Evolutionary conservation across 768 basidiomycete genomes (phyloP).

Genomic region (Leccinellum albellum): DNA sequence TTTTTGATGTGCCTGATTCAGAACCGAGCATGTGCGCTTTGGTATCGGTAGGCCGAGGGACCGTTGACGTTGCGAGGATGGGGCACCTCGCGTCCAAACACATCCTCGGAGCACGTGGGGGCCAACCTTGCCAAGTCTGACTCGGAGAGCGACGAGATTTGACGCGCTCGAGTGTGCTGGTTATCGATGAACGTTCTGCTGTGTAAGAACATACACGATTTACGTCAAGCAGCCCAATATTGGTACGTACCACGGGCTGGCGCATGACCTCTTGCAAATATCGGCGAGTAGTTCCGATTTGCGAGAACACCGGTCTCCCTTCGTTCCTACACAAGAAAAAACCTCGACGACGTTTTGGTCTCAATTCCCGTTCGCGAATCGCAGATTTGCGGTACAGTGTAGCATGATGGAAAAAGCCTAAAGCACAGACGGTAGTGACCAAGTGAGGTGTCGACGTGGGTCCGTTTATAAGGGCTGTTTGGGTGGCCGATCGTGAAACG

Average conservation of each 20-base stretch:
- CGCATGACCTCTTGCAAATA: neutral
- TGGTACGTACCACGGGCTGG: neutral
- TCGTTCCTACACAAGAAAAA: neutral
- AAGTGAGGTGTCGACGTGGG: neutral
- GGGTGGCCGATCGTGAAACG: neutral
- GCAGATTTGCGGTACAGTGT: neutral
- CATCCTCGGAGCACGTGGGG: neutral
- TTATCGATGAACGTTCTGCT: neutral
- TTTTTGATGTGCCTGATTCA: neutral
- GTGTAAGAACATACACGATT: neutral
- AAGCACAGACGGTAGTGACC: neutral
- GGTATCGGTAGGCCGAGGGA: neutral
- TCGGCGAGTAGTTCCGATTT: neutral
- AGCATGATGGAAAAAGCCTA: neutral
- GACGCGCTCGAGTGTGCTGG: neutral
- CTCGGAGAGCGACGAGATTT: neutral
- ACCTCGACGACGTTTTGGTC: neutral
- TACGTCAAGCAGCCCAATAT: neutral
- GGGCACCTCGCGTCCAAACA: neutral
- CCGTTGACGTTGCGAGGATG: neutral
- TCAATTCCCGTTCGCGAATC: neutral
- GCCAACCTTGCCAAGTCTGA: neutral
- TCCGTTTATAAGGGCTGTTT: neutral
- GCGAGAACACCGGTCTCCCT: neutral
- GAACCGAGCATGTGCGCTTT: neutral